These are phyloP conservation scores for Magnaporthiopsis rhizophila DNA, from an alignment of 2,329 filamentous ascomycete species.

Conservation along the genomic window DNA sequence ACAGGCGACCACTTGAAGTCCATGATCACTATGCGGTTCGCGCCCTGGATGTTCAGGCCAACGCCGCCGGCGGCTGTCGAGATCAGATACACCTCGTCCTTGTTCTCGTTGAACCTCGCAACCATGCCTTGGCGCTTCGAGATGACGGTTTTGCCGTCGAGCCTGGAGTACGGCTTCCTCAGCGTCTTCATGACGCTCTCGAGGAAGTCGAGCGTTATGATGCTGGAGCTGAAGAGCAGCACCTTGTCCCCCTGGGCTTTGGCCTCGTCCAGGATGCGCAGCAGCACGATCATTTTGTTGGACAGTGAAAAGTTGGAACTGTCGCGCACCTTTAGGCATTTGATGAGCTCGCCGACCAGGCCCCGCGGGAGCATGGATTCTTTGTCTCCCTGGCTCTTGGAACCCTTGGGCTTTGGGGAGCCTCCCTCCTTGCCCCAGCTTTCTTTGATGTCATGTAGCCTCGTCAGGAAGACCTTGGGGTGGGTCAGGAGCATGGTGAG, in stretches of 20 bases:
- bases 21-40: constrained; percentile 80
- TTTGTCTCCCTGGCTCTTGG: not conserved
- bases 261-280: constrained; percentile 61
- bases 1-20: constrained; percentile 77
- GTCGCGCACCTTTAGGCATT: constrained; percentile 30
- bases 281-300: constrained; percentile 59
- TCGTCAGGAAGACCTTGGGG: constrained; percentile 37
- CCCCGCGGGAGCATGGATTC: constrained; percentile 18
- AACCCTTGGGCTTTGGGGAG: constrained; percentile 1
- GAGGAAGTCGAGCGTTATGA: constrained; percentile 63
- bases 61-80: constrained; percentile 77
- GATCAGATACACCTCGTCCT: constrained; percentile 62
- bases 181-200: constrained; percentile 44
- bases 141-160: constrained; percentile 60
- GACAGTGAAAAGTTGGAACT: constrained; percentile 46
- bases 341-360: constrained; percentile 22
- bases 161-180: constrained; percentile 41
- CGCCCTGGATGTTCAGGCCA: constrained; percentile 75
- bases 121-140: constrained; percentile 51
- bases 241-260: constrained; percentile 60
- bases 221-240: constrained; percentile 70
- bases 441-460: constrained; percentile 20
- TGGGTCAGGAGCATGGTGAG: constrained; percentile 45
- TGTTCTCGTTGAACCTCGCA: constrained; percentile 58
- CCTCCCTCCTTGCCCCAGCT: constrained; percentile 3